phyloP scores from a whole-genome alignment of 106 monocot species.

The Agapanthus africanus region DNA sequence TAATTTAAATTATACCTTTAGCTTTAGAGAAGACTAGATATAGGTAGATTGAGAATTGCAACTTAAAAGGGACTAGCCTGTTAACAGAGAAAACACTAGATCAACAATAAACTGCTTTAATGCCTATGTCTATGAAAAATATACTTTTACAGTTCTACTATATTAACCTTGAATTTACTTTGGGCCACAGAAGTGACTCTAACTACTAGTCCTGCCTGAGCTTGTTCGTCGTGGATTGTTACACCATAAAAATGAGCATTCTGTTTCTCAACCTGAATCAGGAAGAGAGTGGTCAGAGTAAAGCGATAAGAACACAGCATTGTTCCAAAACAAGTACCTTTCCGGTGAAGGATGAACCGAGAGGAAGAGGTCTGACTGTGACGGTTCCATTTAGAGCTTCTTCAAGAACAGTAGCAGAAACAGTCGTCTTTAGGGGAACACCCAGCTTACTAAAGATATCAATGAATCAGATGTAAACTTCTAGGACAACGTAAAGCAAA shows the following conservation, averaged over 20 bases:
- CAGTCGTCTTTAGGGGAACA: conserved; percentile 86
- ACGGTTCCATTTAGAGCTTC: conserved; percentile 94
- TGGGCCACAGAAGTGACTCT: conserved; percentile 83
- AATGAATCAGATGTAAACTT: conserved; percentile 7
- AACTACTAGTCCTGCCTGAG: conserved; percentile 71
- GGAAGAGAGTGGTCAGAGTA: background rate
- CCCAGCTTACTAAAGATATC: conserved; percentile 76
- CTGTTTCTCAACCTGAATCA: conserved; percentile 85
- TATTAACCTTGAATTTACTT: conserved; percentile 95
- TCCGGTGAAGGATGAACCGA: conserved; percentile 70
- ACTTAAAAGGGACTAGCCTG: background rate
- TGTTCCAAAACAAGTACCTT: conserved; percentile 50
- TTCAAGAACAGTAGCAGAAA: conserved; percentile 88
- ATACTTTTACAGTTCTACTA: too few relatives aligned
- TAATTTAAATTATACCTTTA: background rate
- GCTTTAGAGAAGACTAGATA: background rate
- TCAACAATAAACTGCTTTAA: background rate
- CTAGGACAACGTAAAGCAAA: background rate
- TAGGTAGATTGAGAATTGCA: background rate
- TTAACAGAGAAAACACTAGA: background rate
- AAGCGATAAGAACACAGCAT: background rate
- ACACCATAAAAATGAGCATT: conserved; percentile 93
- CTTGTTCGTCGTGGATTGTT: conserved; percentile 87
- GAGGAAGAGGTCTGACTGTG: conserved; percentile 86
- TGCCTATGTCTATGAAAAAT: background rate